Conservation (phyloP, 192 early-diverging fungal genomes). For the Backusella tarrabulga region DNA sequence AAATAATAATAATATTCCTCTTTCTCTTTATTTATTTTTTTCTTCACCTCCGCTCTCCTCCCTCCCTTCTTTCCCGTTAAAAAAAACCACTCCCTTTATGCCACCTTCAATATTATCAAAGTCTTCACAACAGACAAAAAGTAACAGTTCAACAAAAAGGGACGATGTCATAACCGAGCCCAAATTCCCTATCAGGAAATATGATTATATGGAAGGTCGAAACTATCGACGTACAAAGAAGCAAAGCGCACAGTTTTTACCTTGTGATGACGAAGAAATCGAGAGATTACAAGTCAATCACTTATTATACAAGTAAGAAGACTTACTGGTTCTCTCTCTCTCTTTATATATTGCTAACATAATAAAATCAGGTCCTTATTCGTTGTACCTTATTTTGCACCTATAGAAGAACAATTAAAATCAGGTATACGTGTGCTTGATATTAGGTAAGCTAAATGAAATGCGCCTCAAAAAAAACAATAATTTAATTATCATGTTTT, state of each 20-base stretch:
- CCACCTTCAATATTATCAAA: background rate
- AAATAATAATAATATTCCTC: background rate
- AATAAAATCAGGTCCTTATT: background rate
- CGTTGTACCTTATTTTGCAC: slow-evolving; percentile 14
- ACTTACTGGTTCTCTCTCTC: no score
- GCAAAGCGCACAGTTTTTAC: slow-evolving; percentile 18
- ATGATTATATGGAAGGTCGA: slow-evolving; percentile 27
- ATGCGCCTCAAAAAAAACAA: background rate
- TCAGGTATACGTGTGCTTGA: slow-evolving; percentile 27
- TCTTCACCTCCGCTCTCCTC: background rate
- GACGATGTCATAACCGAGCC: background rate
- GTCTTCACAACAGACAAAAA: background rate
- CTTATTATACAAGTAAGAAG: slow-evolving; percentile 10
- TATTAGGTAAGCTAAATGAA: slow-evolving; percentile 16
- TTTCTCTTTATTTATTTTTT: background rate
- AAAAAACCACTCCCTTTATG: background rate
- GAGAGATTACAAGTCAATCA: slow-evolving; percentile 30
- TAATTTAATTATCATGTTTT: background rate
- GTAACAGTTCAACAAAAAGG: slow-evolving; percentile 2
- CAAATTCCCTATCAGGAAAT: slow-evolving; percentile 18
- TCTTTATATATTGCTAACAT: background rate
- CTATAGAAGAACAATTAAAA: slow-evolving; percentile 24
- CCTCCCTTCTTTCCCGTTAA: background rate
- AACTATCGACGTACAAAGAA: slow-evolving; percentile 12
- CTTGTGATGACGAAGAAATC: slow-evolving; percentile 36